Conservation (phyloP, 306 rosid species). For the Erythrophleum fordii region DNA sequence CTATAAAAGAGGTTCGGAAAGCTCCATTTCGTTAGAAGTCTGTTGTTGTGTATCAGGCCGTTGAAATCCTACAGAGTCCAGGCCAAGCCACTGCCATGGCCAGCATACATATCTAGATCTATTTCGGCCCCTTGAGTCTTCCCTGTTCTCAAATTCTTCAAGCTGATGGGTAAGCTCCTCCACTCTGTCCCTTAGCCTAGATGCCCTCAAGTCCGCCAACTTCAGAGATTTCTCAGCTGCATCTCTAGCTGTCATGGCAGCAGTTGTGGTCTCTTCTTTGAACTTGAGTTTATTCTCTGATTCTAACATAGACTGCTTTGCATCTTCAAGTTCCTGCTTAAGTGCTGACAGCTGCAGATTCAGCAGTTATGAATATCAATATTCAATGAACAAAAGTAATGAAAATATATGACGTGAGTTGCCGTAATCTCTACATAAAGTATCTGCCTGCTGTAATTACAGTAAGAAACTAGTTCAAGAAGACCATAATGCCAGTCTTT, state of each 20-base stretch:
- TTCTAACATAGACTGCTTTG: constrained; percentile 77
- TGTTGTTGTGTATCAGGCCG: constrained; percentile 59
- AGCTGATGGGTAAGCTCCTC: constrained; percentile 95
- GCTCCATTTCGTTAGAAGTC: constrained; percentile 94
- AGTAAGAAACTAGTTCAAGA: constrained; percentile 7
- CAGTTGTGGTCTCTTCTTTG: constrained; percentile 94
- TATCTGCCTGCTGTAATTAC: constrained; percentile 24
- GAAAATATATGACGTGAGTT: not conserved
- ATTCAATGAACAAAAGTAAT: constrained; percentile 14
- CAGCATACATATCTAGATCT: constrained; percentile 93
- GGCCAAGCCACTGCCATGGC: constrained; percentile 99
- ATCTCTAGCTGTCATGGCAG: constrained; percentile 99
- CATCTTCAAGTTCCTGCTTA: constrained; percentile 89
- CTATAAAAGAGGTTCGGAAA: constrained; percentile 90
- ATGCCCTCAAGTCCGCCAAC: constrained; percentile 85
- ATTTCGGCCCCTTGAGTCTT: constrained; percentile 63
- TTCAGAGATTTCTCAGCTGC: constrained; percentile 95
- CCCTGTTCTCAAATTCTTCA: constrained; percentile 82
- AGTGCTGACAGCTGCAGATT: constrained; percentile 73
- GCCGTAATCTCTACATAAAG: constrained; percentile 19
- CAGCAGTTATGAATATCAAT: constrained; percentile 32
- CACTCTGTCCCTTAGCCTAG: constrained; percentile 88
- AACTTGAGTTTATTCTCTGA: constrained; percentile 86
- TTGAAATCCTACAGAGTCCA: constrained; percentile 79
- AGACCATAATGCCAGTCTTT: constrained; percentile 4